A percentile compares a stretch with the other conserved stretches of the same genome.
Evolutionary conservation across 1,139 yeast species (phyloP).

Genomic region (Blastobotrys ciferrii): DNA sequence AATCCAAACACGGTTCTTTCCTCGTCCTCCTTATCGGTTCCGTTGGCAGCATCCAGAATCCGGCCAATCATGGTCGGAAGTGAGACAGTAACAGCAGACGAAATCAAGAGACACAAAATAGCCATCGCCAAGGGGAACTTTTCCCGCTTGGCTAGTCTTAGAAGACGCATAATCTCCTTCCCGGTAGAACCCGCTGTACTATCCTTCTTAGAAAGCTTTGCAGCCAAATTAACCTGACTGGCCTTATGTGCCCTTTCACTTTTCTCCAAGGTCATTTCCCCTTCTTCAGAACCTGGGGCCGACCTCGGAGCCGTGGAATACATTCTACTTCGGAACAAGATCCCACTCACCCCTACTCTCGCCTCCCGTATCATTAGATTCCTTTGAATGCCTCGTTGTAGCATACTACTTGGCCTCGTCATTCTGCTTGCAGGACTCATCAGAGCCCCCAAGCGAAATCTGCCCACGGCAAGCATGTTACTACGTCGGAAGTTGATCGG

Average conservation of each 20-base stretch:
- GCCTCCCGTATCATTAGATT: not conserved
- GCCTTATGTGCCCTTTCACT: constrained; percentile 36
- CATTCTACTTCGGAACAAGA: not conserved
- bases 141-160: constrained; percentile 52
- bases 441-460: not conserved
- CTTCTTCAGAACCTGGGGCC: not conserved
- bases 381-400: not conserved
- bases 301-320: not conserved
- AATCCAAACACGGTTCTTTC: constrained; percentile 44
- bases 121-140: constrained; percentile 55
- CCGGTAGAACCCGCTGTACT: constrained; percentile 37
- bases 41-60: constrained; percentile 59
- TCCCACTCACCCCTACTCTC: not conserved
- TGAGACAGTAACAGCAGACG: constrained; percentile 66
- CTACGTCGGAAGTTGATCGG: not conserved
- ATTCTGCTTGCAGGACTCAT: not conserved
- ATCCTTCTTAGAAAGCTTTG: constrained; percentile 30
- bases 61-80: constrained; percentile 80
- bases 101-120: constrained; percentile 54
- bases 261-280: constrained; percentile 18
- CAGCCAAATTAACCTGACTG: constrained; percentile 35
- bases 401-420: not conserved
- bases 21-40: constrained; percentile 38
- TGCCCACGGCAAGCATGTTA: not conserved
- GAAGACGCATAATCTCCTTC: constrained; percentile 50